Conservation (phyloP, 202 grass and related monocot genomes). For the Musa balbisiana region DNA sequence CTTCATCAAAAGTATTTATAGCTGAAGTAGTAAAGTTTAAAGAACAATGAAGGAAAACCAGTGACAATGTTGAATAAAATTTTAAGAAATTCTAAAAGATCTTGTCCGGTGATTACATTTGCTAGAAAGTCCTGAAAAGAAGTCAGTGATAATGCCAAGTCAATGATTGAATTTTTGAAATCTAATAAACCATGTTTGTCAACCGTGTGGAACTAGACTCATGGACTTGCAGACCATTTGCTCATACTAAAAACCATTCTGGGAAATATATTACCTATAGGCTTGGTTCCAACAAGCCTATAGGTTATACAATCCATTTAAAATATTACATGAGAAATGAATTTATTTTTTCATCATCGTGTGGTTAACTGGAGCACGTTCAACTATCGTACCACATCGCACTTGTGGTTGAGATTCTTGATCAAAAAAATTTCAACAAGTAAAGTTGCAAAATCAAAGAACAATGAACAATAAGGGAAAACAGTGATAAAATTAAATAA, state of each 20-base stretch:
- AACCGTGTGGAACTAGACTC: not conserved
- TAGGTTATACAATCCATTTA: not conserved
- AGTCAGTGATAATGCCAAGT: not conserved
- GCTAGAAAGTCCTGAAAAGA: no score
- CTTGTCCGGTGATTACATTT: no score
- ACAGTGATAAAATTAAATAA: not conserved
- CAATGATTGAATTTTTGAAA: not conserved
- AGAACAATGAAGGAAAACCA: no score
- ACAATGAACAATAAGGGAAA: constrained; percentile 1
- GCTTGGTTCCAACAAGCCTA: no score
- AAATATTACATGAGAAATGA: not conserved
- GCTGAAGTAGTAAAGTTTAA: no score
- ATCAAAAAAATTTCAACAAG: no score
- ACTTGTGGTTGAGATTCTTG: no score
- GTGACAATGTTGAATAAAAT: no score
- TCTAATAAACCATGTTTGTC: not conserved
- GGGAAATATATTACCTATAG: no score
- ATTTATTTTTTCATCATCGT: not conserved
- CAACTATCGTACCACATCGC: not conserved
- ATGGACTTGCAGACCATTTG: not conserved
- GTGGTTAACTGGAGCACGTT: not conserved
- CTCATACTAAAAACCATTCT: no score
- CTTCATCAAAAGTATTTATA: no score
- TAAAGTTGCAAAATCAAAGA: not conserved
- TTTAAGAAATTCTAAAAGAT: no score